These are phyloP conservation scores for Didymella lethalis DNA, from an alignment of 2,329 filamentous ascomycete species.

Conservation along the genomic window DNA sequence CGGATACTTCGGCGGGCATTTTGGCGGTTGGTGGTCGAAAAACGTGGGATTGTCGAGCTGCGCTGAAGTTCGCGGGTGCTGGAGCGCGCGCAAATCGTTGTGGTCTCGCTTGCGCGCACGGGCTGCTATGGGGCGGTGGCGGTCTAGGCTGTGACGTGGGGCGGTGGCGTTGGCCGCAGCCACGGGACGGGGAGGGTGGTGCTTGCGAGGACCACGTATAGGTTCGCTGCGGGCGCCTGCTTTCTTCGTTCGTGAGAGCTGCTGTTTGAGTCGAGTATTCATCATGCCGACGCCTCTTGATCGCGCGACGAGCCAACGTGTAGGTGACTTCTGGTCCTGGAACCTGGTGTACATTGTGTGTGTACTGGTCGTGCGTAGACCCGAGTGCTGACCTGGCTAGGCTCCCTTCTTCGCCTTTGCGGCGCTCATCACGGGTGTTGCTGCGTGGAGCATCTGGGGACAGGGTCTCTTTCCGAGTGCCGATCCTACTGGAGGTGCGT, in stretches of 20 bases:
- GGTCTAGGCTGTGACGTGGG: slow-evolving; percentile 24
- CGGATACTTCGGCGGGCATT: slow-evolving; percentile 98
- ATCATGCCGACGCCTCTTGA: slow-evolving; percentile 61
- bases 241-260: not conserved
- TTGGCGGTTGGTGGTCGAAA: slow-evolving; percentile 64
- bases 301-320: slow-evolving; percentile 56
- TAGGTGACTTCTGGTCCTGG: slow-evolving; percentile 40
- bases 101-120: slow-evolving; percentile 50
- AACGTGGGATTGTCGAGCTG: slow-evolving; percentile 18
- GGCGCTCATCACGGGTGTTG: slow-evolving; percentile 80
- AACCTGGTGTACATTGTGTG: slow-evolving; percentile 36
- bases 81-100: slow-evolving; percentile 36
- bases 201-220: slow-evolving; percentile 15
- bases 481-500: slow-evolving; percentile 79
- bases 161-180: slow-evolving; percentile 32
- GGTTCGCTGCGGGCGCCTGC: not conserved
- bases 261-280: not conserved
- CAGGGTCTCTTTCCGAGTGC: slow-evolving; percentile 80
- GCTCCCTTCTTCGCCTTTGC: slow-evolving; percentile 66
- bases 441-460: slow-evolving; percentile 86
- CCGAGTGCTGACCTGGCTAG: slow-evolving; percentile 25
- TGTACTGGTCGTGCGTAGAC: slow-evolving; percentile 10
- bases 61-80: slow-evolving; percentile 25
- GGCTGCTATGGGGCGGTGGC: slow-evolving; percentile 35
- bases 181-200: not conserved